A percentile compares a stretch with the other conserved stretches of the same genome.
phyloP scores from a whole-genome alignment of 2,329 filamentous ascomycete genomes.

The Penicillium olsonii region DNA sequence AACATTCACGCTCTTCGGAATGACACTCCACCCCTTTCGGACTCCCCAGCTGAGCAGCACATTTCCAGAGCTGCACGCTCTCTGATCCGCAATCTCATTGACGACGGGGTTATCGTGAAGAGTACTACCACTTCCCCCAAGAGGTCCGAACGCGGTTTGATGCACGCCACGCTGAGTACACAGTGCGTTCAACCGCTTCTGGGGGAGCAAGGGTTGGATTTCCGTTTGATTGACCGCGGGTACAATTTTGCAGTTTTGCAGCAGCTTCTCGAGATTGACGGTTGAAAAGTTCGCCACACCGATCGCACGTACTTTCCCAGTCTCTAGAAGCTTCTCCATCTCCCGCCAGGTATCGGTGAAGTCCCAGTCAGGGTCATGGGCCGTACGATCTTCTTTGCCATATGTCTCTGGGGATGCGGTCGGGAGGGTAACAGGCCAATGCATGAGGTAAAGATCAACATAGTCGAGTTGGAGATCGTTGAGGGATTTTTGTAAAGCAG shows the following conservation, averaged over 20 bases:
- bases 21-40: slow-evolving; percentile 20
- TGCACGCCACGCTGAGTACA: slow-evolving; percentile 36
- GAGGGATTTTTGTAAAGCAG: slow-evolving; percentile 16
- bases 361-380: slow-evolving; percentile 71
- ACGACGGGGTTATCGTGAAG: slow-evolving; percentile 12
- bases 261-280: slow-evolving; percentile 16
- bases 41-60: slow-evolving; percentile 21
- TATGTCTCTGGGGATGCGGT: slow-evolving; percentile 10
- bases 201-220: slow-evolving; percentile 41
- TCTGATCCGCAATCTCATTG: slow-evolving; percentile 12
- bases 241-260: slow-evolving; percentile 14
- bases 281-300: slow-evolving; percentile 27
- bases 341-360: slow-evolving; percentile 68
- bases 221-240: slow-evolving; percentile 40
- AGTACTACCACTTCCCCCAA: slow-evolving; percentile 21
- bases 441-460: slow-evolving; percentile 21
- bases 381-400: slow-evolving; percentile 35
- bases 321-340: slow-evolving; percentile 19
- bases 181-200: slow-evolving; percentile 36
- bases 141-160: slow-evolving; percentile 37
- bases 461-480: slow-evolving; percentile 15
- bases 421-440: slow-evolving; percentile 34
- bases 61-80: slow-evolving; percentile 17
- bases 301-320: slow-evolving; percentile 25
- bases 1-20: slow-evolving; percentile 18